Conservation (phyloP, 2,329 filamentous ascomycete genomes). For the Alternaria solani region DNA sequence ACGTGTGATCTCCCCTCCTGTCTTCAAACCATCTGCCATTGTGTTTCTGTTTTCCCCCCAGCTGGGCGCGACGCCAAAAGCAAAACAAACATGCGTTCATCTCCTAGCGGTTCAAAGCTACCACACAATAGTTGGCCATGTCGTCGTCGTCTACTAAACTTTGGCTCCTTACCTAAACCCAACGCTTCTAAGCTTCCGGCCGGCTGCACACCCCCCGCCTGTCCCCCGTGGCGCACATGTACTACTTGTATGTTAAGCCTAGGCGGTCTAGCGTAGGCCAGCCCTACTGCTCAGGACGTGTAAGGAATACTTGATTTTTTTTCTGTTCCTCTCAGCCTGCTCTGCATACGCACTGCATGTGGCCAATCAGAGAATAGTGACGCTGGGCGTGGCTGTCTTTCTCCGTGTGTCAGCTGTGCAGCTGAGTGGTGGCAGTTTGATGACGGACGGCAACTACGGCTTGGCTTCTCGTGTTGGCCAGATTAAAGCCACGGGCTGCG, state of each 20-base stretch:
- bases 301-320: background rate
- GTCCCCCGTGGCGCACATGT: background rate
- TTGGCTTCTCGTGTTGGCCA: background rate
- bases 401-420: background rate
- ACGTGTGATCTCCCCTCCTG: background rate
- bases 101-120: background rate
- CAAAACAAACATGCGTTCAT: background rate
- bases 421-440: background rate
- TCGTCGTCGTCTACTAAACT: background rate
- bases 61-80: background rate
- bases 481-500: background rate
- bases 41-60: background rate
- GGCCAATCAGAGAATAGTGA: background rate
- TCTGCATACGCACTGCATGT: background rate
- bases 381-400: background rate
- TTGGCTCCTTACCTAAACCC: background rate
- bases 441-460: slow-evolving; percentile 1
- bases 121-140: background rate
- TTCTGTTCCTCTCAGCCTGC: background rate
- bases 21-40: background rate
- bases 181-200: background rate
- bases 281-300: background rate
- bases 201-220: slow-evolving; percentile 1
- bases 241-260: background rate
- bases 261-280: background rate